These are phyloP conservation scores for Aethionema arabicum DNA, from an alignment of 345 rosid genomes.

Conservation along the genomic window DNA sequence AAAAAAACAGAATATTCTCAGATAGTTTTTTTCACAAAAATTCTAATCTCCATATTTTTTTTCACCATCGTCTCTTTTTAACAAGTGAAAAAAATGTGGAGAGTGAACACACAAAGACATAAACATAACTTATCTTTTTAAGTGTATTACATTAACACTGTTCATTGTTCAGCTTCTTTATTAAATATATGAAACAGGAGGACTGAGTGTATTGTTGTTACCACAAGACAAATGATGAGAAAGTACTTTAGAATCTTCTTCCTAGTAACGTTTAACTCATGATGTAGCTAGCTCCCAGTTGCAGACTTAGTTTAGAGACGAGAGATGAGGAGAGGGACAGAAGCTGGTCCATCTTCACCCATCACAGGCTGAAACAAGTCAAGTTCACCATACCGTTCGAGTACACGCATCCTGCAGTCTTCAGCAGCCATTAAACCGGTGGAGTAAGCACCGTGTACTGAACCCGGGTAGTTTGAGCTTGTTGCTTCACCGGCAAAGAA, in stretches of 20 bases:
- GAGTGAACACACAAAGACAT: too few species aligned
- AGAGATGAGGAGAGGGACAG: constrained; percentile 79
- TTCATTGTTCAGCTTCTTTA: too few species aligned
- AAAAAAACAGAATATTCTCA: too few species aligned
- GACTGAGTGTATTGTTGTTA: too few species aligned
- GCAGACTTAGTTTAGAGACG: constrained; percentile 50
- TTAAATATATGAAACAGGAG: too few species aligned
- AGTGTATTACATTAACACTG: too few species aligned
- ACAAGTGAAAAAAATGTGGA: too few species aligned
- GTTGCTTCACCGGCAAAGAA: constrained; percentile 99
- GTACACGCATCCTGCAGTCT: constrained; percentile 88
- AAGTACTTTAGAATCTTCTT: neutral
- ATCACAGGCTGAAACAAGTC: constrained; percentile 74
- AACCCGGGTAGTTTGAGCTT: constrained; percentile 68
- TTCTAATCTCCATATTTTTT: too few species aligned
- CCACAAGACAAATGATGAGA: too few species aligned
- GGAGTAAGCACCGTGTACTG: constrained; percentile 88
- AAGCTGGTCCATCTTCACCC: constrained; percentile 64
- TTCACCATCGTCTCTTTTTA: too few species aligned
- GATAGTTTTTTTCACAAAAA: too few species aligned
- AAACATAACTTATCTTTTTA: too few species aligned
- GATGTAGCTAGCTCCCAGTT: neutral
- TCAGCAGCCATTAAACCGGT: constrained; percentile 91
- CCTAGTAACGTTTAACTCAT: neutral
- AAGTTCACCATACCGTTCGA: constrained; percentile 82